Percentiles rank a stretch among this genome's conserved stretches.
These are phyloP conservation scores for Phyllosticta capitalensis DNA, from an alignment of 2,329 filamentous ascomycete species.

Conservation along the genomic window DNA sequence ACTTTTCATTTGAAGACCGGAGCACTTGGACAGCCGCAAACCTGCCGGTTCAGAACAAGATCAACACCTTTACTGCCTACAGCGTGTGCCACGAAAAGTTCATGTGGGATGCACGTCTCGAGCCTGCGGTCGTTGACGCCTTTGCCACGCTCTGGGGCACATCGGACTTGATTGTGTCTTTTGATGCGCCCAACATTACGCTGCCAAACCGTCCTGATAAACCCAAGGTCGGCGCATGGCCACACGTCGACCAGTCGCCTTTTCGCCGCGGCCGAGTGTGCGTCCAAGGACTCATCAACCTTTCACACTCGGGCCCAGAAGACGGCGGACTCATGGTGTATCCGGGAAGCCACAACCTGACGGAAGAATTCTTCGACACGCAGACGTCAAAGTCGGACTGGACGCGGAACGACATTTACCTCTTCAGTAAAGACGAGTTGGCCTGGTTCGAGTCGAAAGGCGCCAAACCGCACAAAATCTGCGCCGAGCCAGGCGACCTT, in stretches of 20 bases:
- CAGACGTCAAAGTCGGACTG: slow-evolving; percentile 25
- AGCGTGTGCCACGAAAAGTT: slow-evolving; percentile 31
- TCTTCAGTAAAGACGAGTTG: slow-evolving; percentile 24
- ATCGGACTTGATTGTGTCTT: slow-evolving; percentile 27
- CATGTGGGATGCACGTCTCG: slow-evolving; percentile 31
- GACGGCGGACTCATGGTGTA: slow-evolving; percentile 30
- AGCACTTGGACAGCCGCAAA: slow-evolving; percentile 28
- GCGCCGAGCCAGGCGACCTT: slow-evolving; percentile 35
- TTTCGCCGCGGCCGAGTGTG: slow-evolving; percentile 39
- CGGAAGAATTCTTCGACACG: slow-evolving; percentile 25
- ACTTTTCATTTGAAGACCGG: slow-evolving; percentile 28
- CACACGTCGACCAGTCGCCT: slow-evolving; percentile 24
- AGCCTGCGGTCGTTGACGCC: slow-evolving; percentile 30
- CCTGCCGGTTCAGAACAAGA: slow-evolving; percentile 25
- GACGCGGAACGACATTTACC: slow-evolving; percentile 15
- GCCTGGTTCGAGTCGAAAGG: slow-evolving; percentile 35
- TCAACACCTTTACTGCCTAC: slow-evolving; percentile 25
- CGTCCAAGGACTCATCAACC: slow-evolving; percentile 43
- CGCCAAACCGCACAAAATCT: slow-evolving; percentile 30
- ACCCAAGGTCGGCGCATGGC: slow-evolving; percentile 24
- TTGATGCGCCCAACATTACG: slow-evolving; percentile 32
- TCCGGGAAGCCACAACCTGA: slow-evolving; percentile 22
- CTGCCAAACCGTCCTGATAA: slow-evolving; percentile 25
- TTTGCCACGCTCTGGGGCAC: slow-evolving; percentile 30
- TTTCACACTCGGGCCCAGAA: slow-evolving; percentile 27